Base-by-base conservation (phyloP, 1,284 basidiomycete genomes). In the Sporisorium scitamineum region DNA sequence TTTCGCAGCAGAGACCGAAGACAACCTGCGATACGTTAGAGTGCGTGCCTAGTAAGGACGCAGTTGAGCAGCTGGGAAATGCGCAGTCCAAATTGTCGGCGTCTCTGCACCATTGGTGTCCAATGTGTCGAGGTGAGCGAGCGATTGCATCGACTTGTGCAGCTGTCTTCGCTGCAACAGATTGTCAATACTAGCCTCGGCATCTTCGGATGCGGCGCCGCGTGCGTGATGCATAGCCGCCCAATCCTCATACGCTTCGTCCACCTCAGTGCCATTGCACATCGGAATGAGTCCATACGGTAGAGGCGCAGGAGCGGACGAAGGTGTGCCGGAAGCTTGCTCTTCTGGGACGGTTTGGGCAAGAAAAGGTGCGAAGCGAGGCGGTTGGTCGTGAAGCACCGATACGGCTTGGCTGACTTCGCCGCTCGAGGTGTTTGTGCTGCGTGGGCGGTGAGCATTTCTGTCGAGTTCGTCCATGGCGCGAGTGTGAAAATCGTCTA, bases 61-160 rank as follows among this genome's bases (percentile, higher is more conserved):
- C 24, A 76, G 60, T n/a, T 76, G 74, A 42, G 74, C 69, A 9
- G 74, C 59, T 13, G 74, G 74, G 26, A 76, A 76, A 16, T 72
- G 74, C 9, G 62, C 56, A 11, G 70, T 62, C 70, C 70, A 71
- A 37, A 72, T 47, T 5, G 65, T 69, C 3, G 74, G 74, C 20
- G 74, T 66, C n/a, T 58, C 57, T 8, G 74, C 54, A 0, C 62
- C 74, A 26, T 62, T 76, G 6, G 56, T 39, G 18, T 27, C 54
- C 3, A 72, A 48, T 2, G 56, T 45, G 18, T 71, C 73, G 13
- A 76, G 54, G 16, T 61, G 57, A 39, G 57, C 44, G 6, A 76
- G 18, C 14, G 57, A 29, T 5, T 55, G 63, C 48, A 55, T 39
- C 22, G 70, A 34, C 50, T 68, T 68, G 9, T 53, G 61, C 37